phyloP scores from a whole-genome alignment of 2,329 filamentous ascomycete genomes.

The Fusarium sp. region DNA sequence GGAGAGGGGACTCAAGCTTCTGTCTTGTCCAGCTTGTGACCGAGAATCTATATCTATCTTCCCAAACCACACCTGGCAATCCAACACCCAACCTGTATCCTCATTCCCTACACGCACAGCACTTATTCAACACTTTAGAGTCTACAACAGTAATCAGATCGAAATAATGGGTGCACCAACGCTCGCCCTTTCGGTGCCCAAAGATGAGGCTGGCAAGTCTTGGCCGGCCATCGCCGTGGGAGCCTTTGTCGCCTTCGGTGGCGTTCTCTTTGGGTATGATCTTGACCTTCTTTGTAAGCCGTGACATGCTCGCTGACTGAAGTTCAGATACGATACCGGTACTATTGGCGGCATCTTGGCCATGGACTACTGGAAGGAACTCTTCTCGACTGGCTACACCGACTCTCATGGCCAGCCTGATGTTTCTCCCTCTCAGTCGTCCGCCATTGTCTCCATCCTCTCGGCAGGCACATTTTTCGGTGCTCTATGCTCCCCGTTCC shows the following conservation, averaged over 20 bases:
- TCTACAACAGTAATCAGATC: background rate
- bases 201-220: constrained; percentile 63
- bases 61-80: background rate
- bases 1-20: background rate
- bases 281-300: background rate
- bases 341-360: constrained; percentile 59
- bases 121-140: background rate
- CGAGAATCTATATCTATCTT: background rate
- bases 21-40: background rate
- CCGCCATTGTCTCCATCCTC: constrained; percentile 79
- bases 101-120: background rate
- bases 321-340: background rate
- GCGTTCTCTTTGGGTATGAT: constrained; percentile 19
- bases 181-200: background rate
- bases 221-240: constrained; percentile 71
- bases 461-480: constrained; percentile 83
- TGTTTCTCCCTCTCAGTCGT: constrained; percentile 66
- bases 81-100: background rate
- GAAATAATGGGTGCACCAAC: background rate
- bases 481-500: constrained; percentile 68
- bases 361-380: constrained; percentile 58
- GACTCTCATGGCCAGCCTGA: constrained; percentile 37
- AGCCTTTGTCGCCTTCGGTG: constrained; percentile 55
- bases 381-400: constrained; percentile 41
- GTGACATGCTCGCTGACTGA: background rate